phyloP scores from a whole-genome alignment of 2,329 filamentous ascomycete species.

The Talaromyces albobiverticillius region DNA sequence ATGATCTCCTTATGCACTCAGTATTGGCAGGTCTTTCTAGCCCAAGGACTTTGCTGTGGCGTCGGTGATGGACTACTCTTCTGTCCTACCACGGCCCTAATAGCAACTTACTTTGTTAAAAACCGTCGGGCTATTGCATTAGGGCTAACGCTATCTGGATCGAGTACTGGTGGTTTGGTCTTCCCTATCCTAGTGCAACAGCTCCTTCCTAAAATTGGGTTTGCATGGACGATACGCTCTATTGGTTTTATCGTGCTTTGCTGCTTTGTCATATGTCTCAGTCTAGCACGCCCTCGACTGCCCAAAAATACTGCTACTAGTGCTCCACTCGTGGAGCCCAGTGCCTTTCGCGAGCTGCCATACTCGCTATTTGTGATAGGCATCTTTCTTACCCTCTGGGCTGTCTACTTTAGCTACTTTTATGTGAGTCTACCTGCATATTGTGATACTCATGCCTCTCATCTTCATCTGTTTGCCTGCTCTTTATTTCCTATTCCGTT shows the following conservation, averaged over 20 bases:
- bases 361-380: slow-evolving; percentile 11
- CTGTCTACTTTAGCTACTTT: slow-evolving; percentile 14
- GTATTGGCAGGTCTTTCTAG: slow-evolving; percentile 51
- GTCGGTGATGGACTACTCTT: slow-evolving; percentile 43
- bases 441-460: no score
- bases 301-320: neutral
- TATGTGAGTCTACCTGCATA: slow-evolving; percentile 36
- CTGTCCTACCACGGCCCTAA: slow-evolving; percentile 35
- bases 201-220: slow-evolving; percentile 21
- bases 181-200: slow-evolving; percentile 45
- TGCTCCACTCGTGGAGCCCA: slow-evolving; percentile 9
- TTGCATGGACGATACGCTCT: slow-evolving; percentile 6
- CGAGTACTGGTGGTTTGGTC: slow-evolving; percentile 42
- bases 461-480: no score
- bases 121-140: slow-evolving; percentile 38
- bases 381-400: slow-evolving; percentile 15
- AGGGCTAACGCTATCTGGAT: slow-evolving; percentile 35
- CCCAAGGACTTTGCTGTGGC: slow-evolving; percentile 43
- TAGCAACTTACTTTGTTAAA: slow-evolving; percentile 44
- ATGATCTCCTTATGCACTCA: slow-evolving; percentile 41
- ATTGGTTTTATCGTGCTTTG: slow-evolving; percentile 12
- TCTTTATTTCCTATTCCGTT: no score
- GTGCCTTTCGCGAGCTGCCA: slow-evolving; percentile 10
- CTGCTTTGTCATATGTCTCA: neutral
- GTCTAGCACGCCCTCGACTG: slow-evolving; percentile 18